Conservation (phyloP, 208 protist species). For the Crithidia expoeki region DNA sequence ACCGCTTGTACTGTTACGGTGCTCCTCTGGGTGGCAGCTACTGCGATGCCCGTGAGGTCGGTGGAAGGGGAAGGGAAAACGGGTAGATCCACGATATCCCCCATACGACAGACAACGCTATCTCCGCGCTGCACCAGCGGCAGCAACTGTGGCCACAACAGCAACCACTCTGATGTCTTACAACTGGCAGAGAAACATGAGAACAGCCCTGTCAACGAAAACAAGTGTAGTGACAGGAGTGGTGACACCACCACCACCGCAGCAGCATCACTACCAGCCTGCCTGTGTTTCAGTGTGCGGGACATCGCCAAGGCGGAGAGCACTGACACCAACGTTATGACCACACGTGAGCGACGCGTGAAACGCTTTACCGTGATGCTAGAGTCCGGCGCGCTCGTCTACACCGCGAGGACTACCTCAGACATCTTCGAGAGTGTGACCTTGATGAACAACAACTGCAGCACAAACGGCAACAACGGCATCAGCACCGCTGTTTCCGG, state of each 20-base stretch:
- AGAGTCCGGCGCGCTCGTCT: constrained; percentile 17
- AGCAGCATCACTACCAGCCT: background rate
- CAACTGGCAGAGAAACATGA: no score
- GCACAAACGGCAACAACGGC: background rate
- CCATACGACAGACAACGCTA: background rate
- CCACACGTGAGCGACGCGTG: constrained; percentile 40
- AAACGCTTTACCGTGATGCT: constrained; percentile 37
- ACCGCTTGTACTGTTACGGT: constrained; percentile 17
- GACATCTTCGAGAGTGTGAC: constrained; percentile 11
- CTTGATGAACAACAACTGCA: background rate
- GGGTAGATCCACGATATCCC: background rate
- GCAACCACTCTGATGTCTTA: no score
- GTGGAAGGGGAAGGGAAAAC: background rate
- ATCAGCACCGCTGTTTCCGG: background rate
- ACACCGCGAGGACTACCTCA: constrained; percentile 4
- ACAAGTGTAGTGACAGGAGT: no score
- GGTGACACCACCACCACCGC: background rate
- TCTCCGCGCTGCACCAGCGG: background rate
- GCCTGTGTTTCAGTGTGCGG: constrained; percentile 32
- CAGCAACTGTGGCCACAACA: background rate
- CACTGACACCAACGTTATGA: constrained; percentile 30
- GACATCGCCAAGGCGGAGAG: constrained; percentile 31
- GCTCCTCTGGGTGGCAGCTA: constrained; percentile 17
- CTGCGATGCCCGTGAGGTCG: background rate
- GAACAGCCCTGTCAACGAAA: background rate